Base-by-base conservation (phyloP, 495 filamentous ascomycete species). In the Chaetomium tenue region DNA sequence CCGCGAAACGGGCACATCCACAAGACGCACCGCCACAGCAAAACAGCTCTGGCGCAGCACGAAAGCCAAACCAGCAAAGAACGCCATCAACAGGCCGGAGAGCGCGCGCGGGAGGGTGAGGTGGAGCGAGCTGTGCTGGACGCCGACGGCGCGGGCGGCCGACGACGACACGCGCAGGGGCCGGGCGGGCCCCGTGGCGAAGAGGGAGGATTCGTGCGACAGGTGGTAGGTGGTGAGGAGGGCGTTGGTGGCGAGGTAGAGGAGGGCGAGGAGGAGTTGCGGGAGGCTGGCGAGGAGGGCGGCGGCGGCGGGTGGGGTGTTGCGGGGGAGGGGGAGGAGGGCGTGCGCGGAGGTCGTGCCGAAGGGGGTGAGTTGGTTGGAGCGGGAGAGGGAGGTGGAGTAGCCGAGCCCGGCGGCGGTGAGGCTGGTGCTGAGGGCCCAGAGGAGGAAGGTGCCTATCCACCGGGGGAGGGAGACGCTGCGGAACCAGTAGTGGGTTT, bases 201-300 rank as follows among this genome's bases (percentile, higher is more conserved):
- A 80, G 33, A 70, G 74, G 4, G 74, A 74, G 16, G 75, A 74
- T 61, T 82, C 79, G 72, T 78, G 76, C 16, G 77, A 78, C 48
- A 79, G 68, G 64, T 67, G 76, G 66, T 73, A 81, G 0, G 73
- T 68, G 8, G 77, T 76, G 23, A 80, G 56, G 44, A 78, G 69
- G 20, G 70, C 64, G 75, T 82, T 81, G 51, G 63, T 60, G 2
- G 71, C 64, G 26, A 81, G 64, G 68, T 82, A 82, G 15, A 82
- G 74, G 16, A 61, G 39, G 5, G 70, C 72, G 18, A 82, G 70
- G 25, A 79, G 71, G 0, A 81, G 63, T 20, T 82, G 79, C 0
- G 79, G 78, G 11, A 79, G 64, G 9, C 70, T 67, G 8, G 69
- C 65, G 13, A 81, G 8, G 25, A 81, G 53, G 7, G 72, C 72